Base-by-base conservation (phyloP, 78 protist species). In the Dictyostelium brefeldianum region DNA sequence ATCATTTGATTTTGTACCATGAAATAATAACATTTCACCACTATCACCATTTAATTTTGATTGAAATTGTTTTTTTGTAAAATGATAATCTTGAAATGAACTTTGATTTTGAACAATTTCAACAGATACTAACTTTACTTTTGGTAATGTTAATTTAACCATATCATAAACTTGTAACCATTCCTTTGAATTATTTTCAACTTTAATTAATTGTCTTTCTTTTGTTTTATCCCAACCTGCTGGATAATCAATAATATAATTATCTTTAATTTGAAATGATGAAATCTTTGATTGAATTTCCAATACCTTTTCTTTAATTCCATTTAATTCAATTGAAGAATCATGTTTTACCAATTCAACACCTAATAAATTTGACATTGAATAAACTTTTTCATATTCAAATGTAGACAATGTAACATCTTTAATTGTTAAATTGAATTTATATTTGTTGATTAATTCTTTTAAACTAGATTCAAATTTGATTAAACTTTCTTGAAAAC, bases 31-130 rank as follows among this genome's bases (percentile, higher is more conserved):
- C 5, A 50, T 5, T 50, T 75, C 81, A 25, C 41, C 31, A 74
- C 48, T 48, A 36, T 74, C 43, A 36, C 43, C 43, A 36, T 2
- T 36, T 36, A 36, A 36, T 36, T 36, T 36, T 36, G 2, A 36
- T 36, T 36, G 5, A 36, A 36, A 11, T 75, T 50, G n/a, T 7
- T 75, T 51, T 25, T 75, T 46, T 50, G 12, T 50, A 25, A 48
- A 27, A 22, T 51, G 27, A 75, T 50, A 75, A 11, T 75, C 46
- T 3, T 25, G 20, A 27, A 25, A 75, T 4, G 64, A 12, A 4
- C 18, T 7, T 25, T 25, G 29, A 51, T 75, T 75, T 75, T 75
- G 81, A 7, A 75, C 64, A 51, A 75, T n/a, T 27, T 75, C 15
- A 27, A 75, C n/a, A 3, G 50, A 4, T 11, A 18, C 0, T 22